Evolutionary conservation across 768 basidiomycete genomes (phyloP).

Genomic region (Podaxis carcinomalis): DNA sequence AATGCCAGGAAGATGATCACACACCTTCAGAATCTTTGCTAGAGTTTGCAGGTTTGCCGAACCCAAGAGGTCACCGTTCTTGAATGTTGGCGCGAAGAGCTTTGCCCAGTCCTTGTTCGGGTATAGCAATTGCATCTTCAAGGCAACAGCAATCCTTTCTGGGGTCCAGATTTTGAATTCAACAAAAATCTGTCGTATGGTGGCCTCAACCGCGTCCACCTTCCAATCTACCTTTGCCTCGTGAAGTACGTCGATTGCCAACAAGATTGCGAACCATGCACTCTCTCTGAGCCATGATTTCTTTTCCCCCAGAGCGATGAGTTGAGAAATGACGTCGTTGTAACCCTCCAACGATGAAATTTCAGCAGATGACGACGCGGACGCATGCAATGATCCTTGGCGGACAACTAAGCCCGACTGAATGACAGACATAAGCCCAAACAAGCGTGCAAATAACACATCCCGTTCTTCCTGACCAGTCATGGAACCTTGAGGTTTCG

Average conservation of each 20-base stretch:
- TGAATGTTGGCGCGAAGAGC: slow-evolving; percentile 70
- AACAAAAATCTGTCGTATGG: slow-evolving; percentile 49
- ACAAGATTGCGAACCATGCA: slow-evolving; percentile 77
- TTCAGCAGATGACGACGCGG: slow-evolving; percentile 47
- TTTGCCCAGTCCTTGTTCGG: slow-evolving; percentile 67
- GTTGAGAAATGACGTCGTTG: slow-evolving; percentile 49
- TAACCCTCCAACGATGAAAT: slow-evolving; percentile 60
- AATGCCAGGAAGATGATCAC: slow-evolving; percentile 1
- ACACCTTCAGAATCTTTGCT: slow-evolving; percentile 80
- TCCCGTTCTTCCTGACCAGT: slow-evolving; percentile 93
- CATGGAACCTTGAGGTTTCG: slow-evolving; percentile 71
- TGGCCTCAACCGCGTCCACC: slow-evolving; percentile 49
- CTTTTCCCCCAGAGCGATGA: slow-evolving; percentile 69
- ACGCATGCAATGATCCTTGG: slow-evolving; percentile 45
- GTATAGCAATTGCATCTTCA: slow-evolving; percentile 61
- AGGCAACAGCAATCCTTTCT: slow-evolving; percentile 80
- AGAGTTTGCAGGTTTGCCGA: slow-evolving; percentile 69
- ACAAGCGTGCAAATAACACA: slow-evolving; percentile 85
- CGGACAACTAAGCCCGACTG: slow-evolving; percentile 81
- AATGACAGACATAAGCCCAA: slow-evolving; percentile 82
- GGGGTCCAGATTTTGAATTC: slow-evolving; percentile 69
- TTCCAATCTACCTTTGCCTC: slow-evolving; percentile 68
- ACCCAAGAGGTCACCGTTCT: slow-evolving; percentile 64
- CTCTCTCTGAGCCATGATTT: slow-evolving; percentile 92
- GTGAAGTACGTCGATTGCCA: slow-evolving; percentile 58